Conservation (phyloP, 345 rosid genomes). For the Odontarrhena argentea region DNA sequence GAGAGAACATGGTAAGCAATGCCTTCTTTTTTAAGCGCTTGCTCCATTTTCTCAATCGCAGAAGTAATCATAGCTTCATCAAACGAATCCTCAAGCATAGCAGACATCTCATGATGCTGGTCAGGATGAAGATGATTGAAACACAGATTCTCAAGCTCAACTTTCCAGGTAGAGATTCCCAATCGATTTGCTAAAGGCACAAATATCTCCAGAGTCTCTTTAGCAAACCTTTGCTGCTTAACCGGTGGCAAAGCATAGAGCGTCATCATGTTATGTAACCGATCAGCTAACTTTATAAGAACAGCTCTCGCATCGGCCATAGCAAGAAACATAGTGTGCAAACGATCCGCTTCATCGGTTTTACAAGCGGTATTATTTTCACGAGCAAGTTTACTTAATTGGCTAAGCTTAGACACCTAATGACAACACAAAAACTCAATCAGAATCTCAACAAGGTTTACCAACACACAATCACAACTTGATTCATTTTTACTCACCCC, state of each 20-base stretch:
- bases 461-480: constrained; percentile 4
- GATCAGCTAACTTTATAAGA: constrained; percentile 90
- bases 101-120: constrained; percentile 64
- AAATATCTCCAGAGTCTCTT: constrained; percentile 94
- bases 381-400: constrained; percentile 92
- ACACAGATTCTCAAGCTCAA: constrained; percentile 82
- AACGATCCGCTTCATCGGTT: constrained; percentile 89
- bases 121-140: constrained; percentile 91
- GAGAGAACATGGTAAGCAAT: constrained; percentile 62
- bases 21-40: constrained; percentile 61
- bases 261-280: constrained; percentile 94
- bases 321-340: constrained; percentile 94
- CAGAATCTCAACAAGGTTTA: constrained; percentile 23
- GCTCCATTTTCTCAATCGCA: constrained; percentile 64
- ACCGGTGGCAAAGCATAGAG: constrained; percentile 69
- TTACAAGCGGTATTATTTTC: constrained; percentile 84
- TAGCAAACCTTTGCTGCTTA: constrained; percentile 90
- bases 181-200: constrained; percentile 88
- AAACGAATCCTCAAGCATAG: constrained; percentile 64
- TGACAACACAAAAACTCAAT: constrained; percentile 5
- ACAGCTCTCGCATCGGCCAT: constrained; percentile 98
- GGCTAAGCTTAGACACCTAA: constrained; percentile 95
- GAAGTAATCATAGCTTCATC: constrained; percentile 74
- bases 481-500: constrained; percentile 63
- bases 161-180: constrained; percentile 90